Conservation (phyloP, 805 yeast species). For the Metschnikowia anglica region DNA sequence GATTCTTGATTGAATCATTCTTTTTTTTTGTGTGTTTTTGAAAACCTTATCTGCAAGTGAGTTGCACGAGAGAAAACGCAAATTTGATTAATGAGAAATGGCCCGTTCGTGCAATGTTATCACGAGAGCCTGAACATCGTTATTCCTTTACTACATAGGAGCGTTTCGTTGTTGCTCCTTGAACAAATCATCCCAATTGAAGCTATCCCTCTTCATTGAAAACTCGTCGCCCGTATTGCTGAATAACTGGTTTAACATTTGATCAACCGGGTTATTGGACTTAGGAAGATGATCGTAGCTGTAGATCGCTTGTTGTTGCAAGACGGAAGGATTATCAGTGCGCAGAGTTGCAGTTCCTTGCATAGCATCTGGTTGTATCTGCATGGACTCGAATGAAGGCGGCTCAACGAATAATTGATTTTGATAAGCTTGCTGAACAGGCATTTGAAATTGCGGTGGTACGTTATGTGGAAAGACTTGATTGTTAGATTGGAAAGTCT, state of each 20-base stretch:
- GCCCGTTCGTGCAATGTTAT: too few relatives aligned
- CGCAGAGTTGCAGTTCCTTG: neutral
- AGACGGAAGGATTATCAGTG: neutral
- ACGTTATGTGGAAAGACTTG: neutral
- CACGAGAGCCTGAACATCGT: too few relatives aligned
- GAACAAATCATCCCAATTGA: slow-evolving; percentile 19
- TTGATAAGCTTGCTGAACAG: neutral
- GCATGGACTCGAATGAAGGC: neutral
- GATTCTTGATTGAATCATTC: too few relatives aligned
- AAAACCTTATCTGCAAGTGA: too few relatives aligned
- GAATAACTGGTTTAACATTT: slow-evolving; percentile 14
- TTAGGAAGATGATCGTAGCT: slow-evolving; percentile 8
- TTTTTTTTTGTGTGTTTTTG: too few relatives aligned
- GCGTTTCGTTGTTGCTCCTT: slow-evolving; percentile 5
- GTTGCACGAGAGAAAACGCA: too few relatives aligned
- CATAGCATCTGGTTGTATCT: neutral
- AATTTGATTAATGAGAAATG: too few relatives aligned
- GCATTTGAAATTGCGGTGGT: neutral
- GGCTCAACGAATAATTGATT: neutral
- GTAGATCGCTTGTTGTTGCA: slow-evolving; percentile 1
- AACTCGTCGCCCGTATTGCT: slow-evolving; percentile 19
- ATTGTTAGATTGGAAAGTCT: neutral
- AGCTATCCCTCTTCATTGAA: slow-evolving; percentile 1
- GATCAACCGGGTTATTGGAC: slow-evolving; percentile 10
- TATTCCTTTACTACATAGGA: too few relatives aligned